phyloP scores from a whole-genome alignment of 139 green algal species.

The Volvox reticuliferus region DNA sequence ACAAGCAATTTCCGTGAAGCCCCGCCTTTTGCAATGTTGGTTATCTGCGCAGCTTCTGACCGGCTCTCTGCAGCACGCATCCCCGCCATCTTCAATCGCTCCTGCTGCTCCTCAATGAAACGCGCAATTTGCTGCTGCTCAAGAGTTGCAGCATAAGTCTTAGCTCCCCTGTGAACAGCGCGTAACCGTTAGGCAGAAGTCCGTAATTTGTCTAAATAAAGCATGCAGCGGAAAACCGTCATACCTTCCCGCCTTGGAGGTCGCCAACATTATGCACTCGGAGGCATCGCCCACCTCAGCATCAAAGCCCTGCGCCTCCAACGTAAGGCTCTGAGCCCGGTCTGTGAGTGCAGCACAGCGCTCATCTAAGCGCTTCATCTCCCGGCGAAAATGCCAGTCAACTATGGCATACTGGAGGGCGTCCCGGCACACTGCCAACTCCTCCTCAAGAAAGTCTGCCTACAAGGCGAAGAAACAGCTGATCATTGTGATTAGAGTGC shows the following conservation, averaged over 20 bases:
- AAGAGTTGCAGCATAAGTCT: not conserved
- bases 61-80: not conserved
- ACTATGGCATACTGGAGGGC: constrained; percentile 19
- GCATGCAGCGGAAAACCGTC: not conserved
- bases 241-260: not conserved
- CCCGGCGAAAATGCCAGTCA: constrained; percentile 17
- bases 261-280: constrained; percentile 12
- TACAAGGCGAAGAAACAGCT: not conserved
- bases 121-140: not conserved
- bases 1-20: not conserved
- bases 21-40: not conserved
- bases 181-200: too few species aligned
- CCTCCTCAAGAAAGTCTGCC: constrained; percentile 36
- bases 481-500: not conserved
- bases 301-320: constrained; percentile 18
- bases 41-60: not conserved
- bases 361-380: not conserved
- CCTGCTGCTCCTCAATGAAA: constrained; percentile 26
- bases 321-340: not conserved
- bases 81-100: not conserved
- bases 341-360: not conserved
- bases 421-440: constrained; percentile 13
- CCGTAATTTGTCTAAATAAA: too few species aligned
- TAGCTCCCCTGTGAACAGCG: not conserved
- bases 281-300: not conserved